Conservation (phyloP, 108 stramenopile genomes). For the Nannochloropsis oceanica region DNA sequence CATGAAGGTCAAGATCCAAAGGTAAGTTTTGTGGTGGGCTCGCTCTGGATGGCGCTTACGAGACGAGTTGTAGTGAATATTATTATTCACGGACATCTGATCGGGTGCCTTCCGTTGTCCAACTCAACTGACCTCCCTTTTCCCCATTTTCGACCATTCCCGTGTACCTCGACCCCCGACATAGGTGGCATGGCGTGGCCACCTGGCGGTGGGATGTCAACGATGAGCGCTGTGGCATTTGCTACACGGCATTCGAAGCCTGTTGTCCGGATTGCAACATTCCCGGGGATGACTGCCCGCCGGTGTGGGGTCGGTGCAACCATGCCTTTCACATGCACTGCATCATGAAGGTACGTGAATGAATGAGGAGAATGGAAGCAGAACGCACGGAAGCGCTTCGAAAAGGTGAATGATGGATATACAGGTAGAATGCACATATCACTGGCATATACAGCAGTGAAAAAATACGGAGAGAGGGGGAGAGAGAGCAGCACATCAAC, state of each 20-base stretch:
- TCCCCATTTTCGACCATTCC: not conserved
- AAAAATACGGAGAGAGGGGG: too few species aligned
- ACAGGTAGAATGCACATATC: too few species aligned
- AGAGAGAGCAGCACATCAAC: too few species aligned
- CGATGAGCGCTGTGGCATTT: slow-evolving; percentile 45
- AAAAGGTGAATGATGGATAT: too few species aligned
- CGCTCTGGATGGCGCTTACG: too few species aligned
- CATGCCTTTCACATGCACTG: slow-evolving; percentile 49
- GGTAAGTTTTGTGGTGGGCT: not conserved
- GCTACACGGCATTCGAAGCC: slow-evolving; percentile 44
- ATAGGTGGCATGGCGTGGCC: slow-evolving; percentile 35
- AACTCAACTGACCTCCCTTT: not conserved
- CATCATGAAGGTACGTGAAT: slow-evolving; percentile 23
- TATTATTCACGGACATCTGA: not conserved
- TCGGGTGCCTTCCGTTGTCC: not conserved
- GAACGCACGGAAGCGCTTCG: not conserved
- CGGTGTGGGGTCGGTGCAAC: slow-evolving; percentile 43
- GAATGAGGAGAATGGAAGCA: too few species aligned
- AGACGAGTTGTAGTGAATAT: too few species aligned
- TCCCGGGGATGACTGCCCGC: slow-evolving; percentile 42
- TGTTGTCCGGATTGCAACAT: slow-evolving; percentile 41
- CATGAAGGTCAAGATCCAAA: not conserved
- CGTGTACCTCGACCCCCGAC: too few species aligned
- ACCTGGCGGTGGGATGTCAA: slow-evolving; percentile 46
- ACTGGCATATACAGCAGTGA: too few species aligned